Conservation (phyloP, 768 basidiomycete species). For the Collybia mongolica region DNA sequence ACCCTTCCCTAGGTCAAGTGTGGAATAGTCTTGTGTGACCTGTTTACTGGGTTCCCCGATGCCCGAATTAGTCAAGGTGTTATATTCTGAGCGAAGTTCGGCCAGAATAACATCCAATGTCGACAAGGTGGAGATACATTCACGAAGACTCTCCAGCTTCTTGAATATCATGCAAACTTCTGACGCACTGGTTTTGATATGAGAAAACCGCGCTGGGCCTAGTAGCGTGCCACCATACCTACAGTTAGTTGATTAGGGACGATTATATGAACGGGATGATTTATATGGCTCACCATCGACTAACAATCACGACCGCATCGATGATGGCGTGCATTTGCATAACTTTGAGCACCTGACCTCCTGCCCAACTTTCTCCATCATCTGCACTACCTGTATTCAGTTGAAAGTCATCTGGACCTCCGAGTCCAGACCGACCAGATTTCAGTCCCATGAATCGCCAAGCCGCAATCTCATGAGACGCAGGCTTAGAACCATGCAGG, state of each 20-base stretch:
- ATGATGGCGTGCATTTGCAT: conserved; percentile 71
- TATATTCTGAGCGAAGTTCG: conserved; percentile 50
- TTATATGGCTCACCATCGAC: conserved; percentile 57
- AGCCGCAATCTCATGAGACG: conserved; percentile 72
- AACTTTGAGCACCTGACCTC: conserved; percentile 56
- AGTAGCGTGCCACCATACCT: conserved; percentile 85
- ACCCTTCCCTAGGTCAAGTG: conserved; percentile 60
- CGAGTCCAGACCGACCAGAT: conserved; percentile 60
- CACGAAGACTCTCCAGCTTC: conserved; percentile 65
- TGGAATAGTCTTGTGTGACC: conserved; percentile 43
- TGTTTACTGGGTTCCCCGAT: too few relatives aligned
- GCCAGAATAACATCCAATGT: conserved; percentile 62
- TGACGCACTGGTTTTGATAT: conserved; percentile 72
- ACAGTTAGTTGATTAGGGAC: not conserved
- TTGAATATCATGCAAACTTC: conserved; percentile 76
- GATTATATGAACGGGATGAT: not conserved
- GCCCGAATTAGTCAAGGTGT: not conserved
- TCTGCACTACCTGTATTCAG: conserved; percentile 63
- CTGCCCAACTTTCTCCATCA: conserved; percentile 77
- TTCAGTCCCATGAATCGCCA: conserved; percentile 80
- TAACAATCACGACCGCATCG: conserved; percentile 79
- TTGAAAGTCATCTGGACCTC: conserved; percentile 76
- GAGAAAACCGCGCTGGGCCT: conserved; percentile 72
- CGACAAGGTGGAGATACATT: conserved; percentile 51
- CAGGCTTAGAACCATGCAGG: conserved; percentile 55